phyloP scores from a whole-genome alignment of 2,329 filamentous ascomycete genomes.

The Clonostachys rhizophaga region DNA sequence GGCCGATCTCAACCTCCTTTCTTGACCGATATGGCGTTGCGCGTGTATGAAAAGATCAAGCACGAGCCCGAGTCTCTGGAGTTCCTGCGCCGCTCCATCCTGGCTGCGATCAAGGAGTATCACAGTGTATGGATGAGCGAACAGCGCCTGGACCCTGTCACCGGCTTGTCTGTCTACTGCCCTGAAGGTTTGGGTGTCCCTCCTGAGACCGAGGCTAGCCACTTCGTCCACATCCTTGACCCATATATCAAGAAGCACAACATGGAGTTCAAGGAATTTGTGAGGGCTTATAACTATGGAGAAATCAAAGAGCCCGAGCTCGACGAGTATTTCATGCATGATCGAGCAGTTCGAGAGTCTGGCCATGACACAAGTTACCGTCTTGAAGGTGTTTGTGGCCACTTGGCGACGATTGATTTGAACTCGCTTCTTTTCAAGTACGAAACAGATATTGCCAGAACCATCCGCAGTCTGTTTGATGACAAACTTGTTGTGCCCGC shows the following conservation, averaged over 20 bases:
- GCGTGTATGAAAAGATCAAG: constrained; percentile 91
- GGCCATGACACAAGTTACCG: constrained; percentile 96
- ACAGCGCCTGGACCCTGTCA: constrained; percentile 72
- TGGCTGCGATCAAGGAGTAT: constrained; percentile 97
- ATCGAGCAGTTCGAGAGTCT: constrained; percentile 91
- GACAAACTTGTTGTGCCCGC: constrained; percentile 78
- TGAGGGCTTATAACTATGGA: constrained; percentile 79
- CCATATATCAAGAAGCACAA: constrained; percentile 82
- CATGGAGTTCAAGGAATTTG: constrained; percentile 80
- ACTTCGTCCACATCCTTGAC: constrained; percentile 78
- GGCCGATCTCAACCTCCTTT: constrained; percentile 93
- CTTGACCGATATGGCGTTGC: constrained; percentile 92
- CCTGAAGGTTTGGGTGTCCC: constrained; percentile 82
- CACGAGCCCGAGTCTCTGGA: constrained; percentile 75
- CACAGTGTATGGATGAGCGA: constrained; percentile 80
- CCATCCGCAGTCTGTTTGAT: constrained; percentile 78
- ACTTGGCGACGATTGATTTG: constrained; percentile 89
- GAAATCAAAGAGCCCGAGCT: constrained; percentile 78
- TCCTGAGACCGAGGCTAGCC: constrained; percentile 83
- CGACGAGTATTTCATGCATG: constrained; percentile 93
- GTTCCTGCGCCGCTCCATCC: constrained; percentile 73
- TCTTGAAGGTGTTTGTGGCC: constrained; percentile 79
- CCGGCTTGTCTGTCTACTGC: constrained; percentile 79
- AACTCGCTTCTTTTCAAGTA: constrained; percentile 97
- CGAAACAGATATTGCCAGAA: constrained; percentile 85